A percentile compares a stretch with the other conserved stretches of the same genome.
Evolutionary conservation across 441 rosid genomes (phyloP).

Genomic region (Manihot esculenta): DNA sequence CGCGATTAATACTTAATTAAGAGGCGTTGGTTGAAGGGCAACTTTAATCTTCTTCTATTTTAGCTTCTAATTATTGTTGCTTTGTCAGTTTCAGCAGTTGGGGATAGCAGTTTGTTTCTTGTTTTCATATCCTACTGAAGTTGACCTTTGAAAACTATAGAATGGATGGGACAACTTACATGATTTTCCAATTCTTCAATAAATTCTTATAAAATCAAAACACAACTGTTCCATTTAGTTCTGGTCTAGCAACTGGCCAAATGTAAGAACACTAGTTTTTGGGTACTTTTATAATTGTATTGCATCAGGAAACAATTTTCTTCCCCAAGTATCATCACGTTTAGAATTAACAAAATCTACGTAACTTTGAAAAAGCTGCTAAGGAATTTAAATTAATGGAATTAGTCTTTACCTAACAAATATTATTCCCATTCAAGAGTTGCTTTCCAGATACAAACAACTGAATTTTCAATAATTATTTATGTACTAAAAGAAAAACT

Average conservation of each 20-base stretch:
- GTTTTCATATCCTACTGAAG: slow-evolving; percentile 30
- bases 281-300: not conserved
- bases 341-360: not conserved
- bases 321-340: not conserved
- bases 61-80: slow-evolving; percentile 25
- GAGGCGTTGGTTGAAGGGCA: slow-evolving; percentile 12
- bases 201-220: not conserved
- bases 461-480: too few species aligned
- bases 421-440: not conserved
- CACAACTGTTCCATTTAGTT: not conserved
- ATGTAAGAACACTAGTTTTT: not conserved
- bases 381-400: not conserved
- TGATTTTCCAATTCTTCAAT: slow-evolving; percentile 13
- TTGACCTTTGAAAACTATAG: slow-evolving; percentile 36
- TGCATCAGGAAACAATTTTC: not conserved
- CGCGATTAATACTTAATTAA: not conserved
- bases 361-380: not conserved
- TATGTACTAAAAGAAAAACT: too few species aligned
- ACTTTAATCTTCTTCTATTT: slow-evolving; percentile 14
- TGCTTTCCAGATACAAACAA: not conserved
- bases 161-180: slow-evolving; percentile 39
- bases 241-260: not conserved
- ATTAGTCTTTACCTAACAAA: not conserved
- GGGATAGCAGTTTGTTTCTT: slow-evolving; percentile 32
- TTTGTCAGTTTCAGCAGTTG: slow-evolving; percentile 44